Percentiles rank a stretch among this genome's conserved stretches.
Conservation (phyloP, 345 rosid species). For the Schrenkiella parvula region DNA sequence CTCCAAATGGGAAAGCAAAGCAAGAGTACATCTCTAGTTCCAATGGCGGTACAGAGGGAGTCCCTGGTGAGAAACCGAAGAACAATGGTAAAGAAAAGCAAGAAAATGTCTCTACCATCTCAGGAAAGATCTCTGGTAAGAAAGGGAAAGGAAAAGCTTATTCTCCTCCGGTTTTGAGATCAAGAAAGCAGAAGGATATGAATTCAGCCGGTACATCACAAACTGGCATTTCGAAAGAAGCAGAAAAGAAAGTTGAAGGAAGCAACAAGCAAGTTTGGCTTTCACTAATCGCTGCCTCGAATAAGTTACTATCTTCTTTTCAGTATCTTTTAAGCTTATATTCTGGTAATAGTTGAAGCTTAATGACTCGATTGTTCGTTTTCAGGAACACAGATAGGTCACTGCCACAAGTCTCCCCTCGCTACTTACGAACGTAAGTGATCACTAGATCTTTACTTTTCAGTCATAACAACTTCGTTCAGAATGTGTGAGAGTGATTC, state of each 20-base stretch:
- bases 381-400: not conserved
- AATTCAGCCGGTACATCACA: not conserved
- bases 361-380: not conserved
- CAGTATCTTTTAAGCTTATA: not conserved
- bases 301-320: slow-evolving; percentile 1
- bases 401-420: not conserved
- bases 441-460: not conserved
- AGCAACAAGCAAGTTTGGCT: slow-evolving; percentile 1
- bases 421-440: not conserved
- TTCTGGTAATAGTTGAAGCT: not conserved
- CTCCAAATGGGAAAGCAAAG: not conserved
- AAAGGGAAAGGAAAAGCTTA: not conserved
- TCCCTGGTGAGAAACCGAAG: not conserved
- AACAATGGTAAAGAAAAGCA: not conserved
- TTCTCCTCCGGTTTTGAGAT: not conserved
- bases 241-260: not conserved
- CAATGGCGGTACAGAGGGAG: not conserved
- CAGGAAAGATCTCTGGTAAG: slow-evolving; percentile 3
- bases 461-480: not conserved
- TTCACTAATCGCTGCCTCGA: not conserved
- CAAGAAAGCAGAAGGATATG: not conserved
- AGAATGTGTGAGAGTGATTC: not conserved
- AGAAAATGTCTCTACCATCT: not conserved
- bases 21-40: too few relatives aligned
- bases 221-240: not conserved